These are phyloP conservation scores for Suhomyces terraborum DNA, from an alignment of 1,139 yeast species.

Conservation along the genomic window DNA sequence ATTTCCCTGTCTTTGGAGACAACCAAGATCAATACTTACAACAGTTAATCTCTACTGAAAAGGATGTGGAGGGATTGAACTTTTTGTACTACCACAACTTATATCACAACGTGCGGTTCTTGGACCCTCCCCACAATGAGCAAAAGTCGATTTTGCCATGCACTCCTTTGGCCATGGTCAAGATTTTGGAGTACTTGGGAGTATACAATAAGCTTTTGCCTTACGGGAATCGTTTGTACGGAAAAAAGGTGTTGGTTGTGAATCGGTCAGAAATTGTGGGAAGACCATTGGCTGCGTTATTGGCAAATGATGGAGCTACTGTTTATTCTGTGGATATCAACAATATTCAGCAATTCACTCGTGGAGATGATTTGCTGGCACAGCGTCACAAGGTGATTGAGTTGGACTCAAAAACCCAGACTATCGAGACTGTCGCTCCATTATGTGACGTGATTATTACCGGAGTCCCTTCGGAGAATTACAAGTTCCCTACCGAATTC, in stretches of 20 bases:
- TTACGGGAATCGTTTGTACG: slow-evolving; percentile 89
- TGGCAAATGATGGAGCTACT: slow-evolving; percentile 97
- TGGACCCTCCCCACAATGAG: slow-evolving; percentile 65
- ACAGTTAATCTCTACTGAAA: slow-evolving; percentile 81
- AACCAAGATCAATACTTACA: slow-evolving; percentile 94
- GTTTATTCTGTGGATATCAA: slow-evolving; percentile 90
- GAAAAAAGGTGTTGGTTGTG: slow-evolving; percentile 86
- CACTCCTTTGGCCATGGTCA: slow-evolving; percentile 93
- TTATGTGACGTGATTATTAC: slow-evolving; percentile 90
- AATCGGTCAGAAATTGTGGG: slow-evolving; percentile 97
- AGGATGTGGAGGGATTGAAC: slow-evolving; percentile 95
- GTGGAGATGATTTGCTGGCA: slow-evolving; percentile 88
- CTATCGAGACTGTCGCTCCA: slow-evolving; percentile 64
- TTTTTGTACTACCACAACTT: slow-evolving; percentile 89
- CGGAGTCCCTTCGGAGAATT: slow-evolving; percentile 83
- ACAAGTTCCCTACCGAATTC: slow-evolving; percentile 81
- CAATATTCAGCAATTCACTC: slow-evolving; percentile 85
- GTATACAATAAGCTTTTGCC: slow-evolving; percentile 80
- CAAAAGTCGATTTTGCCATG: slow-evolving; percentile 92
- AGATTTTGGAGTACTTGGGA: slow-evolving; percentile 85
- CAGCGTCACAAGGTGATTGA: slow-evolving; percentile 84
- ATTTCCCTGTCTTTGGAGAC: slow-evolving; percentile 95
- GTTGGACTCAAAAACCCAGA: slow-evolving; percentile 44
- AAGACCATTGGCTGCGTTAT: slow-evolving; percentile 90
- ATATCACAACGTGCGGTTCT: slow-evolving; percentile 85